Conservation (phyloP, 306 rosid genomes). For the Casuarina cunninghamiana region DNA sequence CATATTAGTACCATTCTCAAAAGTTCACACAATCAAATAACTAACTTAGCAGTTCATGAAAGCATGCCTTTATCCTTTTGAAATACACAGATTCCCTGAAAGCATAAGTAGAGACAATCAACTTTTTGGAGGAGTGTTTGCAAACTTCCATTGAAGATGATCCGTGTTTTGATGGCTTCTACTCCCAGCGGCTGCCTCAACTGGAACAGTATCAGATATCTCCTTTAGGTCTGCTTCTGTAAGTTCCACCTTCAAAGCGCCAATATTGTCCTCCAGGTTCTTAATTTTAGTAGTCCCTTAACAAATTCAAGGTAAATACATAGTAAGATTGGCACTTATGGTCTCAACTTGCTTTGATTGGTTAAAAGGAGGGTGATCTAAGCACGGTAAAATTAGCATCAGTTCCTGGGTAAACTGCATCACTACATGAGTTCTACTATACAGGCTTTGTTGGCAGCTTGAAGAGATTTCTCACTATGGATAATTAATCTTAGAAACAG, state of each 20-base stretch:
- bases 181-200: conserved; percentile 52
- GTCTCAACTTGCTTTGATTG: background rate
- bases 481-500: background rate
- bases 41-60: background rate
- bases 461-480: background rate
- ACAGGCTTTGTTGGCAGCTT: background rate
- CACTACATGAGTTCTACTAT: background rate
- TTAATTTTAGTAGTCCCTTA: conserved; percentile 64
- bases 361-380: background rate
- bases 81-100: background rate
- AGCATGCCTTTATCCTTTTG: background rate
- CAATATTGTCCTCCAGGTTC: conserved; percentile 60
- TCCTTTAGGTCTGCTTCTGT: conserved; percentile 44
- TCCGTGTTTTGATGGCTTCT: conserved; percentile 11
- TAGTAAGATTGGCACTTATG: background rate
- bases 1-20: background rate
- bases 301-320: background rate
- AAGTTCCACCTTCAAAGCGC: conserved; percentile 50
- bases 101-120: conserved; percentile 10
- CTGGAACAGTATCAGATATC: conserved; percentile 46
- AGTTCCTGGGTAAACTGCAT: background rate
- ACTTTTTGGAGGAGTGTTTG: conserved; percentile 54
- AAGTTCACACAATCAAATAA: background rate
- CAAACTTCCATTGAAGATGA: conserved; percentile 38
- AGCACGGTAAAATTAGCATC: background rate